These are phyloP conservation scores for Brettanomyces custersianus DNA, from an alignment of 805 yeast species.

Conservation along the genomic window DNA sequence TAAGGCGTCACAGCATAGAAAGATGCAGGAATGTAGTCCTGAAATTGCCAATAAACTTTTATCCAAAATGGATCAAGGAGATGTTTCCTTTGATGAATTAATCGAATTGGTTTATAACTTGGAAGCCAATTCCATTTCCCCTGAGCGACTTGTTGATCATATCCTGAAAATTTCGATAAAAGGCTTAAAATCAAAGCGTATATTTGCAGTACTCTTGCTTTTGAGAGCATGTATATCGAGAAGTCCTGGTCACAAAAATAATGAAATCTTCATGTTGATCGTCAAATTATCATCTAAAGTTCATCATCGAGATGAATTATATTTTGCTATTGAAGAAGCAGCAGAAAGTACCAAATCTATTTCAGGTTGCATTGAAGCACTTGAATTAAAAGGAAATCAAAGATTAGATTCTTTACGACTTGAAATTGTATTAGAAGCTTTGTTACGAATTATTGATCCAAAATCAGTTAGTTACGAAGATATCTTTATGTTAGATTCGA, in stretches of 20 bases:
- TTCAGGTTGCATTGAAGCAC: conserved; percentile 30
- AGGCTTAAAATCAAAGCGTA: too few species aligned
- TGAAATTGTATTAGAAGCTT: conserved; percentile 10
- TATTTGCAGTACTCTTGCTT: conserved; percentile 7
- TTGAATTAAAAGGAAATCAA: conserved; percentile 5
- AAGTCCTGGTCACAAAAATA: conserved; percentile 3
- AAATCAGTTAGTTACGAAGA: conserved; percentile 13
- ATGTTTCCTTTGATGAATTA: conserved; percentile 1
- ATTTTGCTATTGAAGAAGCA: conserved; percentile 27
- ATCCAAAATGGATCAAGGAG: neutral
- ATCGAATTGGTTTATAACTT: neutral
- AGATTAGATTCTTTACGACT: conserved; percentile 15
- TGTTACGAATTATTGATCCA: conserved; percentile 7
- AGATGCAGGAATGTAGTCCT: neutral
- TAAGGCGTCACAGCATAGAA: conserved; percentile 5
- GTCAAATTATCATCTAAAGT: conserved; percentile 8
- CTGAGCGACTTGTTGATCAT: neutral
- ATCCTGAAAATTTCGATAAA: neutral
- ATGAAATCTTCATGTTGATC: conserved; percentile 10
- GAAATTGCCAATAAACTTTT: neutral
- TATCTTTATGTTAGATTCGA: conserved; percentile 24
- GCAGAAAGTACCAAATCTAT: conserved; percentile 28
- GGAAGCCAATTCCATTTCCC: neutral
- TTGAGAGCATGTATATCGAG: conserved; percentile 10
- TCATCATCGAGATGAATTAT: conserved; percentile 11